A percentile compares a stretch with the other conserved stretches of the same genome.
Evolutionary conservation across 2,329 filamentous ascomycete genomes (phyloP).

Genomic region (Curvularia sp.): DNA sequence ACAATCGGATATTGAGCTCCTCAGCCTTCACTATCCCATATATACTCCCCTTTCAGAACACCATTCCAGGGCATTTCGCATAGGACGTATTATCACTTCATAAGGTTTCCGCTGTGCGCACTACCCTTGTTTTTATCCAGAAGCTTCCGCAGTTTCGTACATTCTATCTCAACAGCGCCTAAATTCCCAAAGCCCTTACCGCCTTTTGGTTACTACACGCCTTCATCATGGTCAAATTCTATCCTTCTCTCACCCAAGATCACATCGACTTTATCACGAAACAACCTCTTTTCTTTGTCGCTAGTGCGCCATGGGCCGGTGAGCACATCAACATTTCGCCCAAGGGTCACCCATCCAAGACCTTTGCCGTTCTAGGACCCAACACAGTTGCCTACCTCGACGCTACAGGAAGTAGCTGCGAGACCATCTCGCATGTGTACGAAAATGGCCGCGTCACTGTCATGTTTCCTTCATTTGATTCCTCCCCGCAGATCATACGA

Average conservation of each 20-base stretch:
- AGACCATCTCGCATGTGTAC: conserved; percentile 77
- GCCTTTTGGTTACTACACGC: neutral
- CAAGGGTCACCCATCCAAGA: conserved; percentile 71
- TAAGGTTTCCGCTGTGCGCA: neutral
- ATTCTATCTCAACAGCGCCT: neutral
- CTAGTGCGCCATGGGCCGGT: conserved; percentile 72
- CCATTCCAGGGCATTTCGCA: neutral
- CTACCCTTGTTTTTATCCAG: neutral
- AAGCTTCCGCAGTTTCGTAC: neutral
- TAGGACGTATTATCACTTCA: neutral
- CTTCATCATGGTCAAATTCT: conserved; percentile 65
- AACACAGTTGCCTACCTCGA: conserved; percentile 74
- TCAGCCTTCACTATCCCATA: neutral
- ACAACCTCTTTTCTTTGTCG: conserved; percentile 79
- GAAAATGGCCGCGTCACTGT: conserved; percentile 79
- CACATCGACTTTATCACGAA: conserved; percentile 69
- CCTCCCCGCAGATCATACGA: conserved; percentile 67
- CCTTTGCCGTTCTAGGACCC: conserved; percentile 66
- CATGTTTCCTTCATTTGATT: conserved; percentile 74
- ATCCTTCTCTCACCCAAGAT: conserved; percentile 61
- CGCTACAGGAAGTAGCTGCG: conserved; percentile 75
- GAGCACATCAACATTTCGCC: conserved; percentile 78
- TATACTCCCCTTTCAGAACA: neutral
- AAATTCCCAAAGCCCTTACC: conserved; percentile 5
- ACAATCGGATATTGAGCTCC: neutral